Evolutionary conservation across 495 filamentous ascomycete species (phyloP).

Genomic region (Xylaria scruposa): DNA sequence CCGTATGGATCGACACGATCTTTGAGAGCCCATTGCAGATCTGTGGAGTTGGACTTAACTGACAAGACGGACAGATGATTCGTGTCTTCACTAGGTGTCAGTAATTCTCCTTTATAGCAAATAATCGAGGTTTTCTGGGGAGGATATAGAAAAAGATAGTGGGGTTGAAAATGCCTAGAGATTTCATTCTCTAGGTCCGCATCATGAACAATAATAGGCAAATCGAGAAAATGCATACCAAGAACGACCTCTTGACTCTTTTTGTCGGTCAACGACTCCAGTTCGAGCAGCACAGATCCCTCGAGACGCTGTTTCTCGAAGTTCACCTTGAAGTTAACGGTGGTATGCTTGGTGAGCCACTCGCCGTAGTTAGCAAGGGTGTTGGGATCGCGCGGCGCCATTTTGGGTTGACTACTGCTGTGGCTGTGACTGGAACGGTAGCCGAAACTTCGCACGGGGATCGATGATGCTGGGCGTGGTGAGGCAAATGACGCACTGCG

Average conservation of each 20-base stretch:
- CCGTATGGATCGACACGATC: slow-evolving; percentile 77
- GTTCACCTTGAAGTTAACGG: slow-evolving; percentile 77
- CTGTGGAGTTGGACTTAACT: slow-evolving; percentile 64
- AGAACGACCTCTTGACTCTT: slow-evolving; percentile 78
- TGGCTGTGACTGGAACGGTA: background rate
- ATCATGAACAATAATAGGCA: background rate
- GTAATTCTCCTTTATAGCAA: background rate
- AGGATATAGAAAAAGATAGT: background rate
- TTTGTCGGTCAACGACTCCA: slow-evolving; percentile 73
- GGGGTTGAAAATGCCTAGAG: background rate
- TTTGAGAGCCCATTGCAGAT: slow-evolving; percentile 71
- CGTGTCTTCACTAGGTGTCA: slow-evolving; percentile 57
- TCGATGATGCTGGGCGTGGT: background rate
- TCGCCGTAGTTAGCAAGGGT: slow-evolving; percentile 90
- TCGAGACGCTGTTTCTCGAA: slow-evolving; percentile 76
- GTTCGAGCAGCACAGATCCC: slow-evolving; percentile 75
- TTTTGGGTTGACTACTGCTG: slow-evolving; percentile 43
- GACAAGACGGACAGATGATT: slow-evolving; percentile 74
- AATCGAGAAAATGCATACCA: slow-evolving; percentile 37
- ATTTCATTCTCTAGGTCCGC: background rate
- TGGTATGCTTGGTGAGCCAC: slow-evolving; percentile 81
- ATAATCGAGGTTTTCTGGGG: background rate
- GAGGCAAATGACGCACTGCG: slow-evolving; percentile 30
- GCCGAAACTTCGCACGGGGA: background rate
- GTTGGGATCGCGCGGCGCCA: slow-evolving; percentile 81